Evolutionary conservation across 768 basidiomycete genomes (phyloP).

Genomic region (Mycena albidolilacea): DNA sequence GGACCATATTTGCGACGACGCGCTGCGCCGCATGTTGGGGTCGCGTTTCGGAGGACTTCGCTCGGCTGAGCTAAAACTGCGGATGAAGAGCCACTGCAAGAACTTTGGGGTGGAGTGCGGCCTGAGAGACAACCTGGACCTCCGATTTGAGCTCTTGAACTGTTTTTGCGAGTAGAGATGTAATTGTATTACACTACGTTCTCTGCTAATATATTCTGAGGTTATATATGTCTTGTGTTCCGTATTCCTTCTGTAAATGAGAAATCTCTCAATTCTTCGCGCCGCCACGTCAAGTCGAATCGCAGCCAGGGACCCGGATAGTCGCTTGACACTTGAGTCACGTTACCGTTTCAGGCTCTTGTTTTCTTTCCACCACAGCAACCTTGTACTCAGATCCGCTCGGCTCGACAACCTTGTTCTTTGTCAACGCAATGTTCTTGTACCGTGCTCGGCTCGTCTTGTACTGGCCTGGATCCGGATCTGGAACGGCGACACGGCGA

Average conservation of each 20-base stretch:
- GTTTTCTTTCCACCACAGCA: neutral
- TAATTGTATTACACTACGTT: too few species aligned
- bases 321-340: neutral
- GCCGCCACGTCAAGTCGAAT: neutral
- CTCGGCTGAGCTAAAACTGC: conserved; percentile 26
- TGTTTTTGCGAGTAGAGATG: conserved; percentile 26
- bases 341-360: conserved; percentile 18
- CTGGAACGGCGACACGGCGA: neutral
- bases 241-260: too few species aligned
- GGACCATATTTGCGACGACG: conserved; percentile 29
- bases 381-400: conserved; percentile 24
- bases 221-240: neutral
- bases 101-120: neutral
- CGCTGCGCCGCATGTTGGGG: conserved; percentile 14
- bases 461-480: conserved; percentile 6
- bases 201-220: neutral
- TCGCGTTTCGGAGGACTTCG: conserved; percentile 19
- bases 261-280: neutral
- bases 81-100: conserved; percentile 9
- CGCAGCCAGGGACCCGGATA: neutral
- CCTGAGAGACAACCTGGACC: conserved; percentile 9
- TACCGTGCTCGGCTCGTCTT: conserved; percentile 3
- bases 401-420: conserved; percentile 21
- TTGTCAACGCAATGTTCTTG: conserved; percentile 1
- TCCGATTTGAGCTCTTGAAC: conserved; percentile 22